Evolutionary conservation across 768 basidiomycete genomes (phyloP).

Genomic region (Tricholoma flavovirens): DNA sequence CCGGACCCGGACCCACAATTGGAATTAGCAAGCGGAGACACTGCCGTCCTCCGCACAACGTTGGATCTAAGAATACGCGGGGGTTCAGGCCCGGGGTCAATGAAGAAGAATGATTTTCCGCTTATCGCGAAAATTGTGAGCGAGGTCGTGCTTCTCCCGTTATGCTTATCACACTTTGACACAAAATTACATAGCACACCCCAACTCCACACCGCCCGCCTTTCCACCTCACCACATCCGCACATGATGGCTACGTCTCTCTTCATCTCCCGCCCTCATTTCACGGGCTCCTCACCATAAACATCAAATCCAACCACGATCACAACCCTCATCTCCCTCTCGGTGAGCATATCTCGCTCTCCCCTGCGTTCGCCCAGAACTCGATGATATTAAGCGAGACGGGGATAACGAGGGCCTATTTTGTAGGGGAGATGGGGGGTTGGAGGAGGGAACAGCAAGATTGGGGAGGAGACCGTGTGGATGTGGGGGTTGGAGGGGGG

Average conservation of each 20-base stretch:
- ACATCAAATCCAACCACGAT: slow-evolving; percentile 22
- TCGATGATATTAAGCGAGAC: slow-evolving; percentile 32
- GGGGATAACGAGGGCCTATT: slow-evolving; percentile 26
- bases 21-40: neutral
- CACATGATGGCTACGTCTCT: slow-evolving; percentile 25
- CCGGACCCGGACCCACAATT: neutral
- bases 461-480: slow-evolving; percentile 23
- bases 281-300: slow-evolving; percentile 33
- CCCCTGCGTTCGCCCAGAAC: slow-evolving; percentile 19
- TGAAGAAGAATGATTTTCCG: slow-evolving; percentile 20
- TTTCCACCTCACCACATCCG: slow-evolving; percentile 25
- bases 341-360: slow-evolving; percentile 30
- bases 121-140: slow-evolving; percentile 36
- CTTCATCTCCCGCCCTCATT: slow-evolving; percentile 39
- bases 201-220: slow-evolving; percentile 29
- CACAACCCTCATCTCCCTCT: slow-evolving; percentile 20
- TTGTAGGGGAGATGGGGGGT: slow-evolving; percentile 27
- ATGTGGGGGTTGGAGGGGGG: slow-evolving; percentile 17
- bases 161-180: neutral
- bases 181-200: slow-evolving; percentile 24
- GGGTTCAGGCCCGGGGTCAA: slow-evolving; percentile 8
- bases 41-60: slow-evolving; percentile 18
- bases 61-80: slow-evolving; percentile 27
- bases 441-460: slow-evolving; percentile 15
- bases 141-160: neutral